Conservation (phyloP, 2,329 filamentous ascomycete species). For the Trichoderma simmonsii region DNA sequence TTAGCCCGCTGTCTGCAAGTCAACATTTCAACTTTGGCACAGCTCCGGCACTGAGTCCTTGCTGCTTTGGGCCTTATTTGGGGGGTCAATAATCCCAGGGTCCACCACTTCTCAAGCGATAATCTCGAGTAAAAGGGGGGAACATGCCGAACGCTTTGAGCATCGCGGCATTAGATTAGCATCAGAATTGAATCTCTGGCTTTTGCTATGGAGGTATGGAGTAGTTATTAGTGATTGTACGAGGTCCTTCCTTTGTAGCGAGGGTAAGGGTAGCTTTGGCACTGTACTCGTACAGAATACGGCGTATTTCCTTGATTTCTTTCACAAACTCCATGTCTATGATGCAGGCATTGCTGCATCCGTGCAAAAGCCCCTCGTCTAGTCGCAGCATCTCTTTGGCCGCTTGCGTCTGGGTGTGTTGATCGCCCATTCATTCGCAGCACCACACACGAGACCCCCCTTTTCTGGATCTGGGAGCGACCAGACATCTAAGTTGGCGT, state of each 20-base stretch:
- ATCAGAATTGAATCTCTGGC: neutral
- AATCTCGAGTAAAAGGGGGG: neutral
- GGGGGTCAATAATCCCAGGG: neutral
- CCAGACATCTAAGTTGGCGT: neutral
- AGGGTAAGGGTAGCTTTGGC: neutral
- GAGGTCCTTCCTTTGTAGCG: too few species aligned
- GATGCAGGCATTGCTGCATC: neutral
- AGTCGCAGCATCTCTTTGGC: neutral
- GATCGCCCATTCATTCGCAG: slow-evolving; percentile 5
- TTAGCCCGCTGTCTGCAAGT: neutral
- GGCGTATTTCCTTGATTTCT: too few species aligned
- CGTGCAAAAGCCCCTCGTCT: neutral
- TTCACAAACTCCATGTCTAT: too few species aligned
- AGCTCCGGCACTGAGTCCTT: neutral
- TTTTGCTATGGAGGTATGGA: too few species aligned
- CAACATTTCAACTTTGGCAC: neutral
- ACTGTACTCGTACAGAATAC: neutral
- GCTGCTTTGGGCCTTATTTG: neutral
- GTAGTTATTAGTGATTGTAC: too few species aligned
- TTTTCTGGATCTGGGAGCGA: slow-evolving; percentile 10
- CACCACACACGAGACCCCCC: neutral
- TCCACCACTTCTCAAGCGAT: neutral
- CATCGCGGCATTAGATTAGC: neutral
- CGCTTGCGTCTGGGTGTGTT: neutral
- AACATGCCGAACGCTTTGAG: neutral